Evolutionary conservation across 306 rosid species (phyloP).

Genomic region (Cyclanthera cordifolia): DNA sequence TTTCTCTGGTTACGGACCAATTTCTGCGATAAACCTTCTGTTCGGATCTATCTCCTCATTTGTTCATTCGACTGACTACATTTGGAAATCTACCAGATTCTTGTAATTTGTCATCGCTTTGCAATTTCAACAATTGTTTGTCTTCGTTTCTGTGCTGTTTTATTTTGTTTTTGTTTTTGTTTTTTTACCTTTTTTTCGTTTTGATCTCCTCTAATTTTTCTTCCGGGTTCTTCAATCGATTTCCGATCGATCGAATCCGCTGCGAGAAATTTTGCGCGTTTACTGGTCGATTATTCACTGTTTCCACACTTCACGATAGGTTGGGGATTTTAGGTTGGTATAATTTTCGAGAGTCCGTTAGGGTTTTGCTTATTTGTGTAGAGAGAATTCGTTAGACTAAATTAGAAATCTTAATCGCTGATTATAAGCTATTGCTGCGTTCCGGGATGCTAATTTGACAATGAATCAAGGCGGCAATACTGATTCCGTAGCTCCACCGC

Average conservation of each 20-base stretch:
- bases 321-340: neutral
- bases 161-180: neutral
- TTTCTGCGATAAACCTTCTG: neutral
- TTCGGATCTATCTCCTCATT: neutral
- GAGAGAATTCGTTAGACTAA: neutral
- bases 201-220: slow-evolving; percentile 5
- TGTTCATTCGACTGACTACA: neutral
- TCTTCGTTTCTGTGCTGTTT: neutral
- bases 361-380: slow-evolving; percentile 4
- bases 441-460: slow-evolving; percentile 42
- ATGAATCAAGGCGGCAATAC: slow-evolving; percentile 68
- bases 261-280: neutral
- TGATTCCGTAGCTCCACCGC: slow-evolving; percentile 53
- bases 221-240: slow-evolving; percentile 10
- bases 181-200: neutral
- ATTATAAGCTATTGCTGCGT: slow-evolving; percentile 11
- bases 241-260: neutral
- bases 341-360: slow-evolving; percentile 3
- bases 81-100: slow-evolving; percentile 6
- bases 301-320: neutral
- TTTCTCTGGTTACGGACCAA: neutral
- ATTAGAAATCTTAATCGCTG: slow-evolving; percentile 8
- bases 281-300: neutral
- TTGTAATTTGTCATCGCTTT: neutral
- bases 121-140: neutral